These are phyloP conservation scores for Symbiodinium natans DNA, from an alignment of 73 alveolate genomes.

Conservation along the genomic window DNA sequence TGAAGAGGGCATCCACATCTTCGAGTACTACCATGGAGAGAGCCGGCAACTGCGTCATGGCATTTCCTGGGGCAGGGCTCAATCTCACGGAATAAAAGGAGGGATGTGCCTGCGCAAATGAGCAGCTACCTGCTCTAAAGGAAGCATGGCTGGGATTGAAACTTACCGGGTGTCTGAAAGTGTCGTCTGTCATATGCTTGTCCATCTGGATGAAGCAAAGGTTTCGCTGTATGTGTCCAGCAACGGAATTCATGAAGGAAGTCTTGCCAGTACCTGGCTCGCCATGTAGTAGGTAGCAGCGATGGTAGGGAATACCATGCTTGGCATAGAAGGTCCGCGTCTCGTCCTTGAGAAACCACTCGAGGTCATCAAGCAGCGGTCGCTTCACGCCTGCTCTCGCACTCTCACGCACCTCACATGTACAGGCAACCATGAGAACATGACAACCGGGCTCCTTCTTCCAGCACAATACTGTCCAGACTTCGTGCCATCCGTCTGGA, in stretches of 20 bases:
- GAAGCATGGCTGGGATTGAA: too few relatives aligned
- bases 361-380: slow-evolving; percentile 65
- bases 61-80: slow-evolving; percentile 14
- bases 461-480: slow-evolving; percentile 42
- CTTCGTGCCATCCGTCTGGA: slow-evolving; percentile 74
- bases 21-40: slow-evolving; percentile 74
- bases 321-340: slow-evolving; percentile 72
- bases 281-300: slow-evolving; percentile 64
- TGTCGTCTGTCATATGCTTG: slow-evolving; percentile 84
- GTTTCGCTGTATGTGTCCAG: slow-evolving; percentile 78
- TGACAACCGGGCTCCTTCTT: neutral
- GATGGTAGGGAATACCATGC: slow-evolving; percentile 77
- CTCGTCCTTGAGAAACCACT: slow-evolving; percentile 76
- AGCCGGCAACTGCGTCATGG: slow-evolving; percentile 74
- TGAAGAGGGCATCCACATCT: slow-evolving; percentile 79
- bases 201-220: slow-evolving; percentile 80
- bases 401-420: neutral
- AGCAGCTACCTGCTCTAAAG: too few relatives aligned
- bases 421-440: neutral
- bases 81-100: neutral
- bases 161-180: slow-evolving; percentile 32
- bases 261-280: slow-evolving; percentile 84
- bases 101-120: too few relatives aligned
- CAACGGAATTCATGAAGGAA: slow-evolving; percentile 71
- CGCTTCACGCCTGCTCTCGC: slow-evolving; percentile 25